phyloP scores from a whole-genome alignment of 768 basidiomycete species.

The Lactifluus pinguis region DNA sequence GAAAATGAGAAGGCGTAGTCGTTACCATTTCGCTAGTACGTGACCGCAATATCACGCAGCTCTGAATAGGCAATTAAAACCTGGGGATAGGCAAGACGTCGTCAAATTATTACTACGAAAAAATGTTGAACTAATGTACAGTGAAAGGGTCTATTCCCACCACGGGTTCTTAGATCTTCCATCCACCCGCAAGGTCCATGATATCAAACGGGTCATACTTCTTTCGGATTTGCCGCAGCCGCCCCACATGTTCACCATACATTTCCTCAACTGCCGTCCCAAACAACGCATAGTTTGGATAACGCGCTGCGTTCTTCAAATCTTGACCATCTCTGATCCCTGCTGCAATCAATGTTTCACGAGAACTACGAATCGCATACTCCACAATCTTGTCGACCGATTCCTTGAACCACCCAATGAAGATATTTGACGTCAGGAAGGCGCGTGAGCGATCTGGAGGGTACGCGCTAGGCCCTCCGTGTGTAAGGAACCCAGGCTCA shows the following conservation, averaged over 20 bases:
- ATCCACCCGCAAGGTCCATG: conserved; percentile 63
- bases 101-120: too few relatives aligned
- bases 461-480: conserved; percentile 13
- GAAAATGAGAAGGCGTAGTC: too few relatives aligned
- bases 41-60: too few relatives aligned
- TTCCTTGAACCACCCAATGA: conserved; percentile 36
- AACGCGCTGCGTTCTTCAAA: conserved; percentile 35
- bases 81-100: too few relatives aligned
- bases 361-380: not conserved
- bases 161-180: conserved; percentile 29
- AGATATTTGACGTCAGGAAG: conserved; percentile 12
- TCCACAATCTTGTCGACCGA: conserved; percentile 26
- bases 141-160: not conserved
- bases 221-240: conserved; percentile 33
- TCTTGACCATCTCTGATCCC: conserved; percentile 34
- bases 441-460: conserved; percentile 16
- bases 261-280: conserved; percentile 42
- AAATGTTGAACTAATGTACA: not conserved
- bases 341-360: conserved; percentile 31
- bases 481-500: conserved; percentile 5
- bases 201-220: conserved; percentile 47
- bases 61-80: too few relatives aligned
- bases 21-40: too few relatives aligned
- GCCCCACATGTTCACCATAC: conserved; percentile 41
- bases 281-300: conserved; percentile 52